phyloP scores from a whole-genome alignment of 148 eudicot species.

The Rhododendron ferrugineum region DNA sequence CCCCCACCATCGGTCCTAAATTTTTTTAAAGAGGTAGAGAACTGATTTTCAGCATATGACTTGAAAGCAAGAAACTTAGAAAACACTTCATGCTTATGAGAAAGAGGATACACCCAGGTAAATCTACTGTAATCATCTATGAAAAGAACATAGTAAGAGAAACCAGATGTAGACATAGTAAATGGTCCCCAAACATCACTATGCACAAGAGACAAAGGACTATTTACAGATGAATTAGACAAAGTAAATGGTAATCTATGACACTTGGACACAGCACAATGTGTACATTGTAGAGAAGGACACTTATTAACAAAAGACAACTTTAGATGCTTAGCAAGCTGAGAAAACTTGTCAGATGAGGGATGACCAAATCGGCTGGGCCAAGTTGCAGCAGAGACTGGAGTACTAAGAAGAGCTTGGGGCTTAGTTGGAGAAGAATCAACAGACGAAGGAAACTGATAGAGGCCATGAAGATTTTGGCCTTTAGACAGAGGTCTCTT shows the following conservation, averaged over 20 bases:
- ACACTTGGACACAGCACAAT: too few relatives aligned
- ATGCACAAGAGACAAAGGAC: too few relatives aligned
- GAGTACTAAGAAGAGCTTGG: too few relatives aligned
- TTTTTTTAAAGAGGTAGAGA: not conserved
- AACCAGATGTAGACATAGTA: too few relatives aligned
- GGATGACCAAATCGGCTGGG: not conserved
- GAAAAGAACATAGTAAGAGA: not conserved
- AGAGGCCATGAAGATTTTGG: not conserved
- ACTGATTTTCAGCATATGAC: not conserved
- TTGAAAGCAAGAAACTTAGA: not conserved
- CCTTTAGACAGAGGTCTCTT: not conserved
- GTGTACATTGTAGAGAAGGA: not conserved
- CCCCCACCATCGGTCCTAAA: not conserved
- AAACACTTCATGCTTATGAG: too few relatives aligned
- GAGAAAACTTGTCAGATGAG: not conserved
- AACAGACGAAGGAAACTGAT: not conserved
- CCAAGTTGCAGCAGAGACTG: not conserved
- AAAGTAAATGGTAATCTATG: too few relatives aligned
- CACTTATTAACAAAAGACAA: not conserved
- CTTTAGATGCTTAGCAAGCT: not conserved
- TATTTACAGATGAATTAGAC: too few relatives aligned
- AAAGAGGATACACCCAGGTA: not conserved
- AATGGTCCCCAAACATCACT: too few relatives aligned
- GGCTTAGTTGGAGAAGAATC: too few relatives aligned
- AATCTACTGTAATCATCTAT: not conserved